A percentile compares a stretch with the other conserved stretches of the same genome.
Conservation (phyloP, 345 rosid genomes). For the Eucalyptus sp. region DNA sequence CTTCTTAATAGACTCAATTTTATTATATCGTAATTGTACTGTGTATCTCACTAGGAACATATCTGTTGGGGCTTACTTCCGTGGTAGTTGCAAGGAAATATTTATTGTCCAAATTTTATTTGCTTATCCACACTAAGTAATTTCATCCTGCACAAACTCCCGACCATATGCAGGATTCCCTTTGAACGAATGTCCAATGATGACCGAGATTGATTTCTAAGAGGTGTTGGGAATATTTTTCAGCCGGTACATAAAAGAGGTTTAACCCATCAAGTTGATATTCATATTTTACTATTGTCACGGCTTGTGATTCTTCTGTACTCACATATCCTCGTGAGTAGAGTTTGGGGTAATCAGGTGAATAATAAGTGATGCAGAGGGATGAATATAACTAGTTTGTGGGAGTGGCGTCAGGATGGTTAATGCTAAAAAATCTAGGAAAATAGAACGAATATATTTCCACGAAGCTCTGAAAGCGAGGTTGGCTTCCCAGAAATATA, state of each 20-base stretch:
- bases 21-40: too few relatives aligned
- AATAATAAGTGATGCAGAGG: too few relatives aligned
- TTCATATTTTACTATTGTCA: too few relatives aligned
- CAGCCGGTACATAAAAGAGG: neutral
- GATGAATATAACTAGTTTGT: too few relatives aligned
- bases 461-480: too few relatives aligned
- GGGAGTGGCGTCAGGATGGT: rapidly evolving
- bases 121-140: neutral
- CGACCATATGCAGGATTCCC: neutral
- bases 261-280: too few relatives aligned
- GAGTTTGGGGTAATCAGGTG: rapidly evolving
- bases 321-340: too few relatives aligned
- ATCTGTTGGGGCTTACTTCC: neutral
- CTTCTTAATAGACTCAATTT: neutral
- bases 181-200: neutral
- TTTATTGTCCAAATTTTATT: neutral
- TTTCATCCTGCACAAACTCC: neutral
- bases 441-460: too few relatives aligned
- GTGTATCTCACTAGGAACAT: rapidly evolving
- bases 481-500: rapidly evolving
- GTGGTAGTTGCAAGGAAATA: neutral
- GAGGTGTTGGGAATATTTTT: neutral
- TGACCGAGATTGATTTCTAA: neutral
- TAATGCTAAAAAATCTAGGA: too few relatives aligned
- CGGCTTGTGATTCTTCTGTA: rapidly evolving